These are phyloP conservation scores for Penicillium sp. DNA, from an alignment of 2,329 filamentous ascomycete genomes.

Conservation along the genomic window DNA sequence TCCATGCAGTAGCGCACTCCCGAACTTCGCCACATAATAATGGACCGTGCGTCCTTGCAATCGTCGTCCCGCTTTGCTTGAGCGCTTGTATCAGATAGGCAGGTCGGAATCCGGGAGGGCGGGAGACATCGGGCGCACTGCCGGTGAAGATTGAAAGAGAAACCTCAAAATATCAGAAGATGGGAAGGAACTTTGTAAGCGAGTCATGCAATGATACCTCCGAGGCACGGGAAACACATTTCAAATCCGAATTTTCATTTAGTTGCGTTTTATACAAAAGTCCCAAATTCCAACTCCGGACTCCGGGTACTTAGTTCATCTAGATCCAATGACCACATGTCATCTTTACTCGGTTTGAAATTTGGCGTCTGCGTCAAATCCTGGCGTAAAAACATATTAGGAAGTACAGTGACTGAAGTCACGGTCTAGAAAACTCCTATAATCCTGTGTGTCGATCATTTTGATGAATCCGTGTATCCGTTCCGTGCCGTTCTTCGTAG, in stretches of 20 bases:
- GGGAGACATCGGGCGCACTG: background rate
- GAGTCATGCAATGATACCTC: background rate
- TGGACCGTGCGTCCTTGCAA: background rate
- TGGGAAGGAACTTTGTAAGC: background rate
- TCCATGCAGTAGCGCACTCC: too few species aligned
- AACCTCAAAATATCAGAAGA: background rate
- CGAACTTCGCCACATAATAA: background rate
- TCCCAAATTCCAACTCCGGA: background rate
- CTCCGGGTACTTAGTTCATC: background rate
- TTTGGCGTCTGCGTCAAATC: background rate
- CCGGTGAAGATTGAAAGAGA: background rate
- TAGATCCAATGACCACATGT: background rate
- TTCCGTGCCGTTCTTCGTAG: background rate
- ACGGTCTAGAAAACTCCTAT: background rate
- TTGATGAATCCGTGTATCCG: background rate
- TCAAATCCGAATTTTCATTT: background rate
- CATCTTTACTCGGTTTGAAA: background rate
- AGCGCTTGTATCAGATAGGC: slow-evolving; percentile 12
- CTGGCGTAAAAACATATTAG: background rate
- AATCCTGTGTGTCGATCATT: background rate
- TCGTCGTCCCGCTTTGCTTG: background rate
- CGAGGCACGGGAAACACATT: background rate
- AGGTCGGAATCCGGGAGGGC: slow-evolving; percentile 1
- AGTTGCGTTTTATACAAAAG: background rate
- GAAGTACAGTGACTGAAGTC: background rate